These are phyloP conservation scores for Candolleomyces aberdarensis DNA, from an alignment of 768 basidiomycete genomes.

Conservation along the genomic window DNA sequence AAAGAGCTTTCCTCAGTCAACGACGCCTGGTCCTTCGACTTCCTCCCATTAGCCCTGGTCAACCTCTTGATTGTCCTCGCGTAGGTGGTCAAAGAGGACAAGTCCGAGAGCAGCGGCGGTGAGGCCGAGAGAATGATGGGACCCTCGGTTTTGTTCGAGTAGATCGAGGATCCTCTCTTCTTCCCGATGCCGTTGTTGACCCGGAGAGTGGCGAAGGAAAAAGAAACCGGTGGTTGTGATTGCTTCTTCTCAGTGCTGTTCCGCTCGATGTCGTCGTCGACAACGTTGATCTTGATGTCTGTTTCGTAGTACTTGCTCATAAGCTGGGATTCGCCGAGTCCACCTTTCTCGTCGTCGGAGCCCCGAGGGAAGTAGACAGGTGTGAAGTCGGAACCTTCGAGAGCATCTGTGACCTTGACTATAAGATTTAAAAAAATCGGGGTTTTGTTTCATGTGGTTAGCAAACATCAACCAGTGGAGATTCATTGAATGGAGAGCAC, in stretches of 20 bases:
- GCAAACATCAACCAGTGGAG: background rate
- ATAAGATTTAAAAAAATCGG: background rate
- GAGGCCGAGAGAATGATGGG: constrained; percentile 26
- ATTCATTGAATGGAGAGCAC: constrained; percentile 11
- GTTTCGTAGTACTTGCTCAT: constrained; percentile 6
- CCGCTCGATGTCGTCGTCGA: background rate
- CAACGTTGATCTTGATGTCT: constrained; percentile 15
- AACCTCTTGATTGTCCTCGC: background rate
- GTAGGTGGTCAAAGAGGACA: constrained; percentile 10
- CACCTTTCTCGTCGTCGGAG: background rate
- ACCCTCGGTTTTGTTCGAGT: constrained; percentile 18
- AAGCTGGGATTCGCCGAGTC: background rate
- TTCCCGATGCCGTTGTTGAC: background rate
- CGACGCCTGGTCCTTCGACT: background rate
- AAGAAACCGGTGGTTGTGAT: background rate
- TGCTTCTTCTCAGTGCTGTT: background rate
- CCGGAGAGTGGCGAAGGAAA: background rate
- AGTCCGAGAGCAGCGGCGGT: constrained; percentile 24
- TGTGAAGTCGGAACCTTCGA: constrained; percentile 42
- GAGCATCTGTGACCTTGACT: constrained; percentile 39
- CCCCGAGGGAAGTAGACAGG: constrained; percentile 36
- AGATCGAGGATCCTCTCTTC: constrained; percentile 21
- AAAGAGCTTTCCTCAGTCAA: background rate
- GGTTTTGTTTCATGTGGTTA: background rate
- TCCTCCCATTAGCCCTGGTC: background rate